Evolutionary conservation across 2,329 filamentous ascomycete species (phyloP), one percentile per base, ranked within the genome.

Genomic region (Xylariaceae sp.): DNA sequence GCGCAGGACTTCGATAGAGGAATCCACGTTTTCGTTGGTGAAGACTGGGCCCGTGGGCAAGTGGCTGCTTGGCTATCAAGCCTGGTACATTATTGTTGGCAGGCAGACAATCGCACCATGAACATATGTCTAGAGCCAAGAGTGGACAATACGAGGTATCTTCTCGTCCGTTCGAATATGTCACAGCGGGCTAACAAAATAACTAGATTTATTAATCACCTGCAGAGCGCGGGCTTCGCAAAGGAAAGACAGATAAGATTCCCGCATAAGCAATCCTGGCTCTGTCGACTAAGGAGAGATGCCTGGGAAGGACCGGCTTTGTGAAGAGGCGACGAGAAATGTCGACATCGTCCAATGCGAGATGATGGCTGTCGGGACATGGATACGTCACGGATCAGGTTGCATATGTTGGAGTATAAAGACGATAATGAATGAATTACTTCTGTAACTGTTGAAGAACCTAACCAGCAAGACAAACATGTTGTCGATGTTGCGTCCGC

Each of bases 181-280:
- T n/a, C 18, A 28, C 9, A 3, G 2, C 22, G 11, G 16, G 22
- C 12, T n/a, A 46, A 51, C 47, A 45, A 58, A 16, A 17, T 34
- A 12, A 51, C 22, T 51, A 90, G 88, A 60, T 79, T 91, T 50
- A 83, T 87, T 58, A 69, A 77, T 6, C 90, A 93, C 56, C 80
- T 95, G 14, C 80, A 89, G 56, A 73, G 82, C 6, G 79, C 80
- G 0, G 92, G 93, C 0, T 99, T 97, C 67, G 84, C 87, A 59
- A 94, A 90, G 66, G 89, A 96, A 71, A 85, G 85, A 53, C 90
- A 97, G 65, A 79, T 97, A 46, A 81, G 86, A 1, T 91, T 99
- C 58, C 87, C 91, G 1, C 92, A 97, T 69, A 99, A 99, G 71
- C 91, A 96, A 68, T 86, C 90, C 6, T 95, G 92, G 71, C 79